Evolutionary conservation across 805 yeast genomes (phyloP).

Genomic region (Yamadazyma philogaea): DNA sequence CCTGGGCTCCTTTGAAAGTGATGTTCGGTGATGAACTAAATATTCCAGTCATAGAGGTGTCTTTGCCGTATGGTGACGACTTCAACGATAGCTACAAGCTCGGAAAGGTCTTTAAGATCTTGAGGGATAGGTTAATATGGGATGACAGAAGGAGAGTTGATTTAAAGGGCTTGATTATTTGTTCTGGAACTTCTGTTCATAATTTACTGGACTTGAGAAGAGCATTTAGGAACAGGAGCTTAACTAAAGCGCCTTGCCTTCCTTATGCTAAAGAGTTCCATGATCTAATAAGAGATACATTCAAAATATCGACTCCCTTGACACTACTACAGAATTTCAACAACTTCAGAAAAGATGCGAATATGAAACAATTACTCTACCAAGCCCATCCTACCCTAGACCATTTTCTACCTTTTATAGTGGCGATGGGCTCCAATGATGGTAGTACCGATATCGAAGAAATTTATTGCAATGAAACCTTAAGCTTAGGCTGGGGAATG

Average conservation of each 20-base stretch:
- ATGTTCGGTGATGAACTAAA: slow-evolving; percentile 52
- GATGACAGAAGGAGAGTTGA: slow-evolving; percentile 23
- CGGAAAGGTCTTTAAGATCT: slow-evolving; percentile 52
- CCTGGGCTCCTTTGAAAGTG: slow-evolving; percentile 75
- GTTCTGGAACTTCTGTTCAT: slow-evolving; percentile 81
- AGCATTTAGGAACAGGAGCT: not conserved
- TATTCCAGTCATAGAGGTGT: slow-evolving; percentile 50
- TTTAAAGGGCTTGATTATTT: slow-evolving; percentile 45
- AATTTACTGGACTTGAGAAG: slow-evolving; percentile 56
- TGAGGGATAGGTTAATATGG: slow-evolving; percentile 43
- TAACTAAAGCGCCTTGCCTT: slow-evolving; percentile 17
- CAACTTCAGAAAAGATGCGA: slow-evolving; percentile 14
- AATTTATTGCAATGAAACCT: slow-evolving; percentile 42
- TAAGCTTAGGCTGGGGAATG: slow-evolving; percentile 68
- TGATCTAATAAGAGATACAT: slow-evolving; percentile 37
- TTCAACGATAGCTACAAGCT: slow-evolving; percentile 47
- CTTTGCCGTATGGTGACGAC: slow-evolving; percentile 37
- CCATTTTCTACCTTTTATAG: slow-evolving; percentile 67
- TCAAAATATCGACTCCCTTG: slow-evolving; percentile 13
- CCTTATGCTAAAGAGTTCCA: slow-evolving; percentile 58
- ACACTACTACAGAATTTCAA: slow-evolving; percentile 14
- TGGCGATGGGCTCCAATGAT: slow-evolving; percentile 54
- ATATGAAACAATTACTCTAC: slow-evolving; percentile 31
- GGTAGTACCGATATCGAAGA: slow-evolving; percentile 40
- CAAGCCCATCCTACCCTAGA: slow-evolving; percentile 75